Evolutionary conservation across 1,284 basidiomycete species (phyloP).

Genomic region (Leccinum pachyderme): DNA sequence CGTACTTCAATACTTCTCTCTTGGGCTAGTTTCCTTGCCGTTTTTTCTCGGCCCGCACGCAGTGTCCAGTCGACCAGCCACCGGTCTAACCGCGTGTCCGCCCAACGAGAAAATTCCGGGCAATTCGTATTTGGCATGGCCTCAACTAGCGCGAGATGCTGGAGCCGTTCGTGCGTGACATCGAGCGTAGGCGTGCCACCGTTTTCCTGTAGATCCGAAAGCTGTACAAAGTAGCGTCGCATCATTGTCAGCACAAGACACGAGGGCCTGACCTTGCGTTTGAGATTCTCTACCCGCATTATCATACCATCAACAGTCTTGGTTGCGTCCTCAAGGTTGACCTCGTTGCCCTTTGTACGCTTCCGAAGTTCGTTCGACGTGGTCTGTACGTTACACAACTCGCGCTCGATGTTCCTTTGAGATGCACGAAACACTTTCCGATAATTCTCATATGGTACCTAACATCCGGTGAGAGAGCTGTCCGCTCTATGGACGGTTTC

Average conservation of each 20-base stretch:
- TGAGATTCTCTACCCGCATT: slow-evolving; percentile 68
- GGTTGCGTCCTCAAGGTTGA: slow-evolving; percentile 51
- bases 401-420: slow-evolving; percentile 79
- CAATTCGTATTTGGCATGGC: slow-evolving; percentile 48
- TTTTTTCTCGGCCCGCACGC: slow-evolving; percentile 67
- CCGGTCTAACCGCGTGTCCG: slow-evolving; percentile 77
- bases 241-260: slow-evolving; percentile 16
- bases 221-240: slow-evolving; percentile 39
- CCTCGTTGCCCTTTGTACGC: slow-evolving; percentile 38
- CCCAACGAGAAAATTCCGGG: slow-evolving; percentile 71
- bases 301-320: slow-evolving; percentile 75
- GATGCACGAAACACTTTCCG: slow-evolving; percentile 79
- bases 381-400: slow-evolving; percentile 60
- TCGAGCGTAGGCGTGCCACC: slow-evolving; percentile 65
- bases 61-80: slow-evolving; percentile 94
- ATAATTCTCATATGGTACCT: slow-evolving; percentile 87
- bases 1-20: slow-evolving; percentile 72
- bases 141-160: slow-evolving; percentile 67
- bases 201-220: slow-evolving; percentile 66
- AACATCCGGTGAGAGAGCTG: slow-evolving; percentile 12
- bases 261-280: slow-evolving; percentile 65
- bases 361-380: slow-evolving; percentile 54
- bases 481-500: slow-evolving; percentile 6
- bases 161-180: slow-evolving; percentile 69
- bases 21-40: slow-evolving; percentile 65